Conservation (phyloP, 208 protist species). For the Trypanosomatidae sp. region DNA sequence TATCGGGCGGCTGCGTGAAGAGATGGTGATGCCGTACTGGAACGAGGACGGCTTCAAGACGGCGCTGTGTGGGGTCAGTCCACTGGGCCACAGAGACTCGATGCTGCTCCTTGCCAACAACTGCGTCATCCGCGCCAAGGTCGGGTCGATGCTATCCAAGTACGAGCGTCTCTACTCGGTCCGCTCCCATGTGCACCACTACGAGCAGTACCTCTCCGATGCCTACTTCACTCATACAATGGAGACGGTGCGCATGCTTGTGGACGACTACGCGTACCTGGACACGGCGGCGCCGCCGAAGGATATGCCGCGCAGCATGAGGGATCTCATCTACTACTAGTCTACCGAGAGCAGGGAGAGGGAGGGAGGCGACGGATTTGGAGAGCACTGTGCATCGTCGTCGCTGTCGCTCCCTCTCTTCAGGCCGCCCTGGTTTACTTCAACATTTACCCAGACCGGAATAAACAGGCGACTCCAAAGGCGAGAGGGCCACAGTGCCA, state of each 20-base stretch:
- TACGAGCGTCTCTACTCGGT: slow-evolving; percentile 93
- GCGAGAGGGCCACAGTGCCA: not conserved
- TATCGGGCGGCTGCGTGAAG: slow-evolving; percentile 74
- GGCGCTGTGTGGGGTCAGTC: slow-evolving; percentile 92
- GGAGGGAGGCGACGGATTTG: not conserved
- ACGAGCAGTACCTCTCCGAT: slow-evolving; percentile 85
- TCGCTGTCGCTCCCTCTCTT: not conserved
- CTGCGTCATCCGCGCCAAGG: slow-evolving; percentile 81
- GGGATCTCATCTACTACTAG: slow-evolving; percentile 78
- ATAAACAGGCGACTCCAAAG: not conserved
- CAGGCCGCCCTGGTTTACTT: not conserved
- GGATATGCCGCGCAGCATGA: slow-evolving; percentile 74
- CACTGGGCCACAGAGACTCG: slow-evolving; percentile 89
- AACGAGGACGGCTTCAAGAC: slow-evolving; percentile 98
- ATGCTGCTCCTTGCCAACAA: slow-evolving; percentile 95
- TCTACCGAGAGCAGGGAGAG: not conserved
- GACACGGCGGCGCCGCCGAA: slow-evolving; percentile 48
- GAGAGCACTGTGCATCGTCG: not conserved
- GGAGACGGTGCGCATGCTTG: slow-evolving; percentile 65
- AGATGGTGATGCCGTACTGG: slow-evolving; percentile 92
- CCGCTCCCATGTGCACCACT: slow-evolving; percentile 94
- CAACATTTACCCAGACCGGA: not conserved
- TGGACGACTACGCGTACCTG: slow-evolving; percentile 89
- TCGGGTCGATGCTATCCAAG: slow-evolving; percentile 71
- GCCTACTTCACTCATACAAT: slow-evolving; percentile 79